Percentiles rank a stretch among this genome's conserved stretches.
Conservation (phyloP, 345 rosid species). For the Kernera saxatilis region DNA sequence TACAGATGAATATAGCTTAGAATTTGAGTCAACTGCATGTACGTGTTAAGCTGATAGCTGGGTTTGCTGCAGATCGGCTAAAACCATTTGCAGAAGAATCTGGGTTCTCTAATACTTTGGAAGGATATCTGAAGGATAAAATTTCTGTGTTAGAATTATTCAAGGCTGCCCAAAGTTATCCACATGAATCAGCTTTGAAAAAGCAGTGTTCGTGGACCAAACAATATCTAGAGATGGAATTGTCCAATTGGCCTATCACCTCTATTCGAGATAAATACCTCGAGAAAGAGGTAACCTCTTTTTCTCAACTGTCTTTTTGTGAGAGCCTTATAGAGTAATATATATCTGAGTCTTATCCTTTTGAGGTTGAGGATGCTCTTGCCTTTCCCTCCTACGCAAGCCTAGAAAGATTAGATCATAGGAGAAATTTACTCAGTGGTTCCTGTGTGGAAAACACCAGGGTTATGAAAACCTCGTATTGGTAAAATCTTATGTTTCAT, state of each 20-base stretch:
- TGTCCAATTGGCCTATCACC: conserved; percentile 33
- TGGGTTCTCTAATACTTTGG: conserved; percentile 43
- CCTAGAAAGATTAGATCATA: conserved; percentile 50
- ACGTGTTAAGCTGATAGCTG: neutral
- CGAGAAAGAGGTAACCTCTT: conserved; percentile 40
- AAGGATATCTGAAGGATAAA: conserved; percentile 52
- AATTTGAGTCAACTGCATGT: neutral
- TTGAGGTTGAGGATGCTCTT: conserved; percentile 68
- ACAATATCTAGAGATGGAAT: conserved; percentile 42
- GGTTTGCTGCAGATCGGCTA: conserved; percentile 47
- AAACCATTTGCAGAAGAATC: conserved; percentile 46
- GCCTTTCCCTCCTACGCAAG: conserved; percentile 45
- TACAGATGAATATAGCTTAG: neutral
- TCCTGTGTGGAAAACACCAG: conserved; percentile 35
- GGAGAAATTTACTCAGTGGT: conserved; percentile 55
- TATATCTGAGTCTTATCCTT: neutral
- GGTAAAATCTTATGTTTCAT: conserved; percentile 35
- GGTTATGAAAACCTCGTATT: conserved; percentile 50
- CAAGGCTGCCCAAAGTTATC: conserved; percentile 56
- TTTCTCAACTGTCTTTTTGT: neutral
- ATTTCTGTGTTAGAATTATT: conserved; percentile 55
- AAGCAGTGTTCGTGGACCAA: conserved; percentile 51
- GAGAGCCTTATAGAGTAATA: neutral
- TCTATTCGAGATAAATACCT: conserved; percentile 30
- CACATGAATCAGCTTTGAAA: conserved; percentile 48